Percentiles rank a stretch among this genome's conserved stretches.
These are phyloP conservation scores for Backusella sp. DNA, from an alignment of 192 early-diverging fungal species.

Conservation along the genomic window DNA sequence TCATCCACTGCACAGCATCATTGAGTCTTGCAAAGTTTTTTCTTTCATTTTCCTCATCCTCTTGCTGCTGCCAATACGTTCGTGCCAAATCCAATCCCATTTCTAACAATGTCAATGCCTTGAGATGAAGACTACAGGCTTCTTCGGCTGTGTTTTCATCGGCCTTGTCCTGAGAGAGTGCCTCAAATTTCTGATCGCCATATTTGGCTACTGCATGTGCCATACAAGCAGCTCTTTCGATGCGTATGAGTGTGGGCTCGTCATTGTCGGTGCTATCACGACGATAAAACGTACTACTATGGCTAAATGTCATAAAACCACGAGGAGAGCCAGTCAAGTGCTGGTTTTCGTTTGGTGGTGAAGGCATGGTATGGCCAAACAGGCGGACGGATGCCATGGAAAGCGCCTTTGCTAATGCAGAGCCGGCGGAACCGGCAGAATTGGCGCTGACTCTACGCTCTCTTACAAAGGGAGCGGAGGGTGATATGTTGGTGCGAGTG, in stretches of 20 bases:
- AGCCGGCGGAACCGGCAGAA: conserved; percentile 36
- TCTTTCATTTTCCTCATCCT: conserved; percentile 28
- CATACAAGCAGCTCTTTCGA: conserved; percentile 71
- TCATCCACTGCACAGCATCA: conserved; percentile 84
- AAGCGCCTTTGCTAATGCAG: conserved; percentile 53
- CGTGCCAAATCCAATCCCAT: conserved; percentile 53
- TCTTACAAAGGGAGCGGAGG: conserved; percentile 16
- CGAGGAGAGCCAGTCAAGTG: conserved; percentile 5
- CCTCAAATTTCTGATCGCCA: conserved; percentile 58
- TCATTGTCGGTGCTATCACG: conserved; percentile 32
- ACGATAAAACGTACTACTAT: neutral
- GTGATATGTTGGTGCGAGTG: neutral
- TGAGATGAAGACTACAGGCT: conserved; percentile 68
- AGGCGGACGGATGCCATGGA: conserved; percentile 52
- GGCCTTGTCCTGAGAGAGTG: conserved; percentile 41
- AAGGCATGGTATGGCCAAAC: conserved; percentile 53
- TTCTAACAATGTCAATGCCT: conserved; percentile 64
- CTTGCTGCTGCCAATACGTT: conserved; percentile 51
- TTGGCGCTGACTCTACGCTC: conserved; percentile 24
- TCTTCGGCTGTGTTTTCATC: conserved; percentile 53
- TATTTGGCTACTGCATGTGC: conserved; percentile 68
- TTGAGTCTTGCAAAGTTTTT: conserved; percentile 48
- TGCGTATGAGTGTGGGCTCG: conserved; percentile 48
- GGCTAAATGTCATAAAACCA: conserved; percentile 9
- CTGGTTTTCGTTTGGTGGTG: conserved; percentile 39